Base-by-base conservation (phyloP, 805 yeast species). In the Starmera amethionina region DNA sequence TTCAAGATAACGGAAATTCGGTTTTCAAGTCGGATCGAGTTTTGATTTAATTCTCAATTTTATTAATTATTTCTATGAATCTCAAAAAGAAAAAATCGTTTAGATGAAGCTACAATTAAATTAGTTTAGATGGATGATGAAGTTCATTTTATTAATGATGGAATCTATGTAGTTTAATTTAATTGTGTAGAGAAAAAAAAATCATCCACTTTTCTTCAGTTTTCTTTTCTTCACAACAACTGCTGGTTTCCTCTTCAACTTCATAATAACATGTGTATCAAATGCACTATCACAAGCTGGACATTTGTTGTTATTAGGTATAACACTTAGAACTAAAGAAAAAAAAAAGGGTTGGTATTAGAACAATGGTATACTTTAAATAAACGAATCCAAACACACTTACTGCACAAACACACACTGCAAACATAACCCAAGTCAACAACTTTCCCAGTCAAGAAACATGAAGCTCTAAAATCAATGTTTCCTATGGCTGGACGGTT, bases 401-500 rank as follows among this genome's bases (percentile, higher is more conserved):
- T 56, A 41, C 68, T 84, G 55, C 97, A 89, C 15, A 90, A 64
- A 57, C 99, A 93, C 22, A 93, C 96, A 18, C 95, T 81, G 60
- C 99, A 93, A 5, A 93, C 97, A 51, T 75, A 89, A 0, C 97
- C 99, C 34, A 90, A 73, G 49, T 93, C 97, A 10, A 93, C 90
- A 4, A 89, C 81, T 50, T 79, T 75, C n/a, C 90, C 89, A 0
- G 96, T 87, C 30, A 87, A 63, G 53, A 87, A 90, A 60, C 98
- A 93, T 14, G 95, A 87, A 1, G 98, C 96, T 44, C 96, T 68
- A 59, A 93, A 93, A 61, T 93, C 96, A 22, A 93, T 93, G 45
- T 84, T 78, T 4, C 84, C 75, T 51, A 82, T 82, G 0, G 90
- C 82, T 0, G 97, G 96, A 30, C 85, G 66, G 25, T 87, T 78